These are phyloP conservation scores for Austroboletus niveus DNA, from an alignment of 1,284 basidiomycete species.

Conservation along the genomic window DNA sequence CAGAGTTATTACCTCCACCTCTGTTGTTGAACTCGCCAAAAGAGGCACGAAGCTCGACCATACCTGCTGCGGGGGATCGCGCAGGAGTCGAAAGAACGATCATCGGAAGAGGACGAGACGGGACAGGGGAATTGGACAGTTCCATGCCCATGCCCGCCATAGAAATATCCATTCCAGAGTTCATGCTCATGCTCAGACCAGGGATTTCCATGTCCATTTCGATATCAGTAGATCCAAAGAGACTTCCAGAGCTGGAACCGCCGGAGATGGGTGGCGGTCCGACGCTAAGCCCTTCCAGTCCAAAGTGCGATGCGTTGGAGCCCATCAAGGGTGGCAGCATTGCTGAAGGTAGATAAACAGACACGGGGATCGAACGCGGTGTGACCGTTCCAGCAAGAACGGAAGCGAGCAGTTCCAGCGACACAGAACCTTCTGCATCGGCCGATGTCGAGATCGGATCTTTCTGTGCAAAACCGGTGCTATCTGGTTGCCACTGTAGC, in stretches of 20 bases:
- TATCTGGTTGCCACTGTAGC: slow-evolving; percentile 56
- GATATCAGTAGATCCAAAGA: slow-evolving; percentile 34
- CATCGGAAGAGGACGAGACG: slow-evolving; percentile 27
- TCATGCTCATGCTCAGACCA: slow-evolving; percentile 36
- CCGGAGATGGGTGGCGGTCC: slow-evolving; percentile 25
- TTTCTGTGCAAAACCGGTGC: slow-evolving; percentile 6
- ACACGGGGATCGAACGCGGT: slow-evolving; percentile 33
- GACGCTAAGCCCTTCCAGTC: slow-evolving; percentile 26
- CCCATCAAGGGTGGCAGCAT: slow-evolving; percentile 23
- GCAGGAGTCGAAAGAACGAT: slow-evolving; percentile 28
- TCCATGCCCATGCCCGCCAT: slow-evolving; percentile 28
- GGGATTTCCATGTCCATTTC: slow-evolving; percentile 37
- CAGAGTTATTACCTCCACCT: slow-evolving; percentile 13
- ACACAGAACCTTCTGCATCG: slow-evolving; percentile 37
- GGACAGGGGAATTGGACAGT: slow-evolving; percentile 22
- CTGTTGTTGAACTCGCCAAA: slow-evolving; percentile 26
- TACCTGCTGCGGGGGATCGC: slow-evolving; percentile 13
- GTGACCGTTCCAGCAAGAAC: slow-evolving; percentile 30
- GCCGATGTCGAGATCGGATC: slow-evolving; percentile 22
- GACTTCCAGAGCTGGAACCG: slow-evolving; percentile 25
- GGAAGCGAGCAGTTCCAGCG: slow-evolving; percentile 26
- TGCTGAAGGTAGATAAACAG: slow-evolving; percentile 30
- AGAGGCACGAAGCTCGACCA: slow-evolving; percentile 29
- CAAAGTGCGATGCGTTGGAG: slow-evolving; percentile 26
- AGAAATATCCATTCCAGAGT: slow-evolving; percentile 27